These are phyloP conservation scores for Coemansia sp. DNA, from an alignment of 371 early-diverging fungal species.

Conservation along the genomic window DNA sequence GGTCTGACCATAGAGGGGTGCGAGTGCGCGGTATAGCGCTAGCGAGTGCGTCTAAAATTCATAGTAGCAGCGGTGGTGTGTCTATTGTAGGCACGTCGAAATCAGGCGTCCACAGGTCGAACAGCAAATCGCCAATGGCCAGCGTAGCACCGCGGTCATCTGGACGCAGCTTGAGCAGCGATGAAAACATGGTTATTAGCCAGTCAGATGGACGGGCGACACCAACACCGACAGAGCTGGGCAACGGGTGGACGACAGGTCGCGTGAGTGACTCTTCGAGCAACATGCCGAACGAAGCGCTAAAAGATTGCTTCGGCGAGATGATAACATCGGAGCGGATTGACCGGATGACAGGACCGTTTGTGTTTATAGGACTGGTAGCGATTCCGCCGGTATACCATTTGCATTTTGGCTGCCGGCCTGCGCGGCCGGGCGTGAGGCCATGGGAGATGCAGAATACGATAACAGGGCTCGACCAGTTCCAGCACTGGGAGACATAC, in stretches of 20 bases:
- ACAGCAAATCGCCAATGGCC: not conserved
- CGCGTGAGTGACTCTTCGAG: not conserved
- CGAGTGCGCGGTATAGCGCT: not conserved
- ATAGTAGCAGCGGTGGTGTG: constrained; percentile 10
- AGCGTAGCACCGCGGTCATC: constrained; percentile 10
- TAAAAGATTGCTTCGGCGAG: constrained; percentile 7
- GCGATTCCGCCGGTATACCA: constrained; percentile 12
- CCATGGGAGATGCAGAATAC: not conserved
- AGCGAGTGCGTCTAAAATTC: not conserved
- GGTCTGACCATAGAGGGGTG: not conserved
- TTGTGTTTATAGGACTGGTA: constrained; percentile 9
- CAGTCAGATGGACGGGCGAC: not conserved
- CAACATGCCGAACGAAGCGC: not conserved
- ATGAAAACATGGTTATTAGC: not conserved
- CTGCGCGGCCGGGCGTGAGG: constrained; percentile 6
- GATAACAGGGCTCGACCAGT: constrained; percentile 10
- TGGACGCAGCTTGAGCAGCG: not conserved
- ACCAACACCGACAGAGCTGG: constrained; percentile 1
- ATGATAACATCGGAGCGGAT: constrained; percentile 15
- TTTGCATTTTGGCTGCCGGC: constrained; percentile 15
- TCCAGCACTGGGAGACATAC: not conserved
- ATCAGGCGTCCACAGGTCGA: not conserved
- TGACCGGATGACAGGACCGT: constrained; percentile 24
- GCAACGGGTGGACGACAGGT: not conserved
- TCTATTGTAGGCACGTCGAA: constrained; percentile 36